A percentile compares a stretch with the other conserved stretches of the same genome.
Conservation (phyloP, 2,329 filamentous ascomycete species). For the Trichoderma brevicompactum region DNA sequence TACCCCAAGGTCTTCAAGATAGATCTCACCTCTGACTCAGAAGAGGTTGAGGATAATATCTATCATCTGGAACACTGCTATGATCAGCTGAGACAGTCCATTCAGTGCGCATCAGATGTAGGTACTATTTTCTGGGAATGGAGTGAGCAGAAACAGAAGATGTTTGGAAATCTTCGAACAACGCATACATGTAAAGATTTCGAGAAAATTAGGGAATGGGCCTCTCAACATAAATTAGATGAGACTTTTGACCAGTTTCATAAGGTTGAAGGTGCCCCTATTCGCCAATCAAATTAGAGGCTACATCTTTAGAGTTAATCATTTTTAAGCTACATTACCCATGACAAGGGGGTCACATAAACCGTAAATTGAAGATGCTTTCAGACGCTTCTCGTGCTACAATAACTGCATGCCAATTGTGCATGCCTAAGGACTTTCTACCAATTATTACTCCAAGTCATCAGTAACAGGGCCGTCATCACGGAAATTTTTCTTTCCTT, state of each 20-base stretch:
- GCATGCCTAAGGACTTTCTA: too few relatives aligned
- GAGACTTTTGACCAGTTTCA: slow-evolving; percentile 30
- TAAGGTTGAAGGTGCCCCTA: slow-evolving; percentile 30
- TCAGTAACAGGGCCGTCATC: too few relatives aligned
- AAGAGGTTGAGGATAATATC: slow-evolving; percentile 44
- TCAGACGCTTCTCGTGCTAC: too few relatives aligned
- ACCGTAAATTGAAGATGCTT: too few relatives aligned
- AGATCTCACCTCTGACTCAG: slow-evolving; percentile 50
- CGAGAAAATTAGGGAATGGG: slow-evolving; percentile 56
- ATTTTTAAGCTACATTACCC: too few relatives aligned
- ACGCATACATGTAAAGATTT: slow-evolving; percentile 59
- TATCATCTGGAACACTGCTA: slow-evolving; percentile 54
- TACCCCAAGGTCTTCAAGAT: slow-evolving; percentile 53
- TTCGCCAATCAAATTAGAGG: slow-evolving; percentile 14
- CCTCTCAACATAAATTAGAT: slow-evolving; percentile 39
- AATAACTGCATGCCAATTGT: too few relatives aligned
- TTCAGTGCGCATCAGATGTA: slow-evolving; percentile 59
- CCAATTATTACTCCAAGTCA: too few relatives aligned
- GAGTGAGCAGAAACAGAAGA: slow-evolving; percentile 50
- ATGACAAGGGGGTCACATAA: too few relatives aligned
- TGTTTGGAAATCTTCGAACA: slow-evolving; percentile 58
- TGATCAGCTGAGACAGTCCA: slow-evolving; percentile 56
- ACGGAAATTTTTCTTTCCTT: too few relatives aligned
- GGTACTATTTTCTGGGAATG: slow-evolving; percentile 58
- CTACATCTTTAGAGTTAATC: too few relatives aligned